Conservation (phyloP, 306 rosid genomes). For the Albizia julibrissin region DNA sequence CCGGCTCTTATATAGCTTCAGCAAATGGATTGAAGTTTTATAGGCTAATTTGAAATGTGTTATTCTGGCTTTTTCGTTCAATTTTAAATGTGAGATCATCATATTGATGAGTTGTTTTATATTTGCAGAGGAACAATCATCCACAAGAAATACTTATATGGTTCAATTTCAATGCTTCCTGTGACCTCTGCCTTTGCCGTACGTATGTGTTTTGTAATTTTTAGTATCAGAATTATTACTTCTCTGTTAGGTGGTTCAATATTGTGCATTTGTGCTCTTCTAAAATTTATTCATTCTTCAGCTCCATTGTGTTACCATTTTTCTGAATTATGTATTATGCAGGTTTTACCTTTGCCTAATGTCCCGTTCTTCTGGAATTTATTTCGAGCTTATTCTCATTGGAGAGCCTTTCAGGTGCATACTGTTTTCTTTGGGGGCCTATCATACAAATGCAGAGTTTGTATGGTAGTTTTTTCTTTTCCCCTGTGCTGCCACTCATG, state of each 20-base stretch:
- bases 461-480: conserved; percentile 17
- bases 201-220: conserved; percentile 52
- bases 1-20: neutral
- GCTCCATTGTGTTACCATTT: conserved; percentile 18
- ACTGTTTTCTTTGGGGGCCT: neutral
- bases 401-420: conserved; percentile 88
- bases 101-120: conserved; percentile 31
- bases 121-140: conserved; percentile 72
- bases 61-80: conserved; percentile 12
- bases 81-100: conserved; percentile 16
- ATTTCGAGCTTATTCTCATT: conserved; percentile 85
- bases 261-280: conserved; percentile 24
- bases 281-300: conserved; percentile 5
- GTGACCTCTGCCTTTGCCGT: conserved; percentile 71
- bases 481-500: neutral
- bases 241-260: neutral
- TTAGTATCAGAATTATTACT: neutral
- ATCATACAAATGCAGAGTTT: conserved; percentile 13
- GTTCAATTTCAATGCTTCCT: conserved; percentile 74
- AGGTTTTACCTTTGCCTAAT: conserved; percentile 94
- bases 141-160: conserved; percentile 79
- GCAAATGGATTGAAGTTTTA: conserved; percentile 9
- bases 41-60: conserved; percentile 19
- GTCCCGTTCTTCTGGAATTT: conserved; percentile 85
- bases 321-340: conserved; percentile 37